These are phyloP conservation scores for Dendrothele bispora DNA, from an alignment of 768 basidiomycete species.

Conservation along the genomic window DNA sequence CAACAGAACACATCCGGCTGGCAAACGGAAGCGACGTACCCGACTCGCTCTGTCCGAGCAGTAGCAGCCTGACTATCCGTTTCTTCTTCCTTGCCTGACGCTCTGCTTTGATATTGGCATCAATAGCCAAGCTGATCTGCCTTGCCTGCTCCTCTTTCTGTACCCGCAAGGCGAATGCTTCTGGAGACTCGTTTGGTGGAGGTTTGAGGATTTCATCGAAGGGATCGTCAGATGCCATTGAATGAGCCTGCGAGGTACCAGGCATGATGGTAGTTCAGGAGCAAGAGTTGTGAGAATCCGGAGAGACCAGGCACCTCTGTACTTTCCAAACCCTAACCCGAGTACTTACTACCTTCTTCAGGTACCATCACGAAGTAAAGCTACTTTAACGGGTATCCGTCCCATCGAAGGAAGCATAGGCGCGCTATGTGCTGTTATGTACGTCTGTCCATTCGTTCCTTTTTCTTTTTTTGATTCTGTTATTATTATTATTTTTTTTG, in stretches of 20 bases:
- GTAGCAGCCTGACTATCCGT: conserved; percentile 67
- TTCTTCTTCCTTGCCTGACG: conserved; percentile 64
- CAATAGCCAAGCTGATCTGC: conserved; percentile 67
- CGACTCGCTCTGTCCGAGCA: conserved; percentile 83
- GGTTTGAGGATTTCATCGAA: conserved; percentile 65
- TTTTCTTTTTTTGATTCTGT: no score
- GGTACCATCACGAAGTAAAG: no score
- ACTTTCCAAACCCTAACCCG: no score
- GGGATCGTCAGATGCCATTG: conserved; percentile 50
- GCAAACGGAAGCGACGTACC: conserved; percentile 34
- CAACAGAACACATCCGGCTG: background rate
- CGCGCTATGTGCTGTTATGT: no score
- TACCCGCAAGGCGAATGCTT: conserved; percentile 53
- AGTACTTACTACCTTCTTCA: no score
- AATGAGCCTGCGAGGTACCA: conserved; percentile 3
- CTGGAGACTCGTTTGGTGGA: conserved; percentile 64
- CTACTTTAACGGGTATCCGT: no score
- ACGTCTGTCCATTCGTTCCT: no score
- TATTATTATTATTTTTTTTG: no score
- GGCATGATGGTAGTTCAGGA: conserved; percentile 3
- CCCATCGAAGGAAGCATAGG: no score
- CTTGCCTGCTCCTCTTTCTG: conserved; percentile 65
- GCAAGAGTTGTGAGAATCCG: conserved; percentile 8
- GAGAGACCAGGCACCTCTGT: no score
- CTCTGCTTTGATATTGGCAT: conserved; percentile 70